Evolutionary conservation across 2,329 filamentous ascomycete species (phyloP), one percentile per base, ranked within the genome.

Genomic region (Venturia asperata): DNA sequence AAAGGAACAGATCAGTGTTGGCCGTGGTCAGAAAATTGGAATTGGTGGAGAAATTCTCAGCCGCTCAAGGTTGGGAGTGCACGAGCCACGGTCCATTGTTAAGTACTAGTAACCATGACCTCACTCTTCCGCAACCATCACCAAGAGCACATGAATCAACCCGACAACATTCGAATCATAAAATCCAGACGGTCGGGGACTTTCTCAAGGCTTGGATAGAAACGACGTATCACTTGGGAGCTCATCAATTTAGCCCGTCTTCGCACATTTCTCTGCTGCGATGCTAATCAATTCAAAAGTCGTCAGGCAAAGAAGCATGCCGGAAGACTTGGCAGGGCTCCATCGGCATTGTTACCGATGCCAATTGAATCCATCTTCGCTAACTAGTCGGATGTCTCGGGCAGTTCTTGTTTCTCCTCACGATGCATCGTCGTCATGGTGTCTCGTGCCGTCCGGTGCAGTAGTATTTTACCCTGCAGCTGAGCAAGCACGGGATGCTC

Each of bases 391-490:
- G 27, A 37, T 55, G 15, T 37, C 27, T 37, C 27, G 27, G 52
- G 52, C 52, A n/a, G 30, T n/a, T 58, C 52, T 37, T 58, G 52
- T 27, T 58, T 4, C 21, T 24, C 7, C 30, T 27, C 52, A 58
- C 52, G 24, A 52, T 58, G 52, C 52, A 37, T 58, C 52, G 52
- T 58, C 52, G 30, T 58, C 52, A 58, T 58, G 52, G 49, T 37
- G 52, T 58, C 52, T 3, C 30, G 27, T 58, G 52, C 47, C 21
- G 4, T 21, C 47, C 27, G 47, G 47, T 24, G 37, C 52, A n/a
- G 52, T 37, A 37, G 27, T 37, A 37, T 37, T 37, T 21, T 9
- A 3, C 30, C 11, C 21, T 37, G 52, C 27, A 34, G 49, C 49
- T 34, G 24, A 34, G 24, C 49, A 56, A 56, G 52, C 30, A 58